Percentiles rank a stretch among this genome's conserved stretches.
phyloP scores from a whole-genome alignment of 1,284 basidiomycete genomes.

The Ustilago sp. region DNA sequence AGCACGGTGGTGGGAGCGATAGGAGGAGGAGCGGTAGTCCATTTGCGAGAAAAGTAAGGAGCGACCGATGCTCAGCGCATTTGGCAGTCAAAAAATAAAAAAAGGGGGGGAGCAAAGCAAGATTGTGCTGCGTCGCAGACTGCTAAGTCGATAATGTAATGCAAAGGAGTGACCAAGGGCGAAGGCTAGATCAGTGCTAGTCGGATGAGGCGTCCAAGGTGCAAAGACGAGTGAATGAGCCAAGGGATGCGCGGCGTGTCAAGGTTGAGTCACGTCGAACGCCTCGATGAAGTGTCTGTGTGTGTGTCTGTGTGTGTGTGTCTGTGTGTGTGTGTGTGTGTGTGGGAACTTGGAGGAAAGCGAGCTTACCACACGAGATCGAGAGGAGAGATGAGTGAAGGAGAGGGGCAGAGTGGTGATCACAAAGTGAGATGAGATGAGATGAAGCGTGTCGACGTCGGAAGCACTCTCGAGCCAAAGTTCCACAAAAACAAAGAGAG shows the following conservation, averaged over 20 bases:
- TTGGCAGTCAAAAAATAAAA: not conserved
- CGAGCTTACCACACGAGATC: not conserved
- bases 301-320: not conserved
- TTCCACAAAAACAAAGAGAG: not conserved
- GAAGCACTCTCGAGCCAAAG: not conserved
- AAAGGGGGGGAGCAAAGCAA: too few relatives aligned
- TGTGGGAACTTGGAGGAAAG: not conserved
- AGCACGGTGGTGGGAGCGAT: constrained; percentile 40
- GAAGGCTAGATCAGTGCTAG: not conserved
- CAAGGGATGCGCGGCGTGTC: not conserved
- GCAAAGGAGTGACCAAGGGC: not conserved
- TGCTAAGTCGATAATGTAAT: not conserved
- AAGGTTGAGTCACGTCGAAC: not conserved
- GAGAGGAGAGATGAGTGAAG: not conserved
- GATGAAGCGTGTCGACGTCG: not conserved
- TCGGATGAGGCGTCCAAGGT: not conserved
- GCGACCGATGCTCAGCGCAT: constrained; percentile 7
- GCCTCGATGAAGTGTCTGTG: constrained; percentile 4
- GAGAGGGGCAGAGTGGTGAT: not conserved
- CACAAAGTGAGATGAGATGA: not conserved
- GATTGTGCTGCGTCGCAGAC: not conserved
- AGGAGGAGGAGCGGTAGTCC: constrained; percentile 49
- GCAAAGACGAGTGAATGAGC: not conserved
- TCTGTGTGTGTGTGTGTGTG: not conserved
- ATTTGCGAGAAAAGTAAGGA: constrained; percentile 9